Evolutionary conservation across 78 protist species (phyloP).

Genomic region (Goniomonas avonlea): DNA sequence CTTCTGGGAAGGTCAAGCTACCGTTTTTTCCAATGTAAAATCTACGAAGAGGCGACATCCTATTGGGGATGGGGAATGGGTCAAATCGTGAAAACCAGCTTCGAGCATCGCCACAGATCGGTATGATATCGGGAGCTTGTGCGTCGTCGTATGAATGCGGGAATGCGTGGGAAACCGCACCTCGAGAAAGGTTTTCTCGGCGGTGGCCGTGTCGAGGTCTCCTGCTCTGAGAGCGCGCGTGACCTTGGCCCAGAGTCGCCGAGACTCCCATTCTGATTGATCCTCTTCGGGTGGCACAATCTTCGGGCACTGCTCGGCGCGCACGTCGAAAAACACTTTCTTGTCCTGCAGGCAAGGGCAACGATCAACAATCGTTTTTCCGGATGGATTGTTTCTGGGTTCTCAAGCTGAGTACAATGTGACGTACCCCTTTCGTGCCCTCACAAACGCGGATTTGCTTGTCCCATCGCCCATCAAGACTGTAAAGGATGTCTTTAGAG

Average conservation of each 20-base stretch:
- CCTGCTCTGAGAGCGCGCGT: slow-evolving; percentile 44
- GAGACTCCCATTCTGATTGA: slow-evolving; percentile 40
- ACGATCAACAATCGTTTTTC: slow-evolving; percentile 5
- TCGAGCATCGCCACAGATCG: too few species aligned
- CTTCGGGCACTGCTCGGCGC: neutral
- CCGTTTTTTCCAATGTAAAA: too few species aligned
- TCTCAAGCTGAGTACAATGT: neutral
- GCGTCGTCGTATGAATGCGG: too few species aligned
- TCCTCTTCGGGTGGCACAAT: slow-evolving; percentile 26
- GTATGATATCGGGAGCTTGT: too few species aligned
- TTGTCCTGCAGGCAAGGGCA: slow-evolving; percentile 52
- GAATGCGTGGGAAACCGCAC: too few species aligned
- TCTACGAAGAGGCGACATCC: too few species aligned
- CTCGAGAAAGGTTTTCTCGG: neutral
- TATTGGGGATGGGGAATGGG: neutral
- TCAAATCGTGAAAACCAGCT: too few species aligned
- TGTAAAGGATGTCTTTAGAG: slow-evolving; percentile 12
- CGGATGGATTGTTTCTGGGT: neutral
- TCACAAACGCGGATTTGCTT: slow-evolving; percentile 9
- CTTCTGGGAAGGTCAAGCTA: too few species aligned
- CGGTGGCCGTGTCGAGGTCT: slow-evolving; percentile 66
- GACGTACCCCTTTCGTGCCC: neutral
- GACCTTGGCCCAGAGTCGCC: slow-evolving; percentile 57
- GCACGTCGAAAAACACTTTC: neutral
- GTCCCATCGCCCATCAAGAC: slow-evolving; percentile 53